phyloP scores from a whole-genome alignment of 2,329 filamentous ascomycete species.

The Scytalidium lignicola region DNA sequence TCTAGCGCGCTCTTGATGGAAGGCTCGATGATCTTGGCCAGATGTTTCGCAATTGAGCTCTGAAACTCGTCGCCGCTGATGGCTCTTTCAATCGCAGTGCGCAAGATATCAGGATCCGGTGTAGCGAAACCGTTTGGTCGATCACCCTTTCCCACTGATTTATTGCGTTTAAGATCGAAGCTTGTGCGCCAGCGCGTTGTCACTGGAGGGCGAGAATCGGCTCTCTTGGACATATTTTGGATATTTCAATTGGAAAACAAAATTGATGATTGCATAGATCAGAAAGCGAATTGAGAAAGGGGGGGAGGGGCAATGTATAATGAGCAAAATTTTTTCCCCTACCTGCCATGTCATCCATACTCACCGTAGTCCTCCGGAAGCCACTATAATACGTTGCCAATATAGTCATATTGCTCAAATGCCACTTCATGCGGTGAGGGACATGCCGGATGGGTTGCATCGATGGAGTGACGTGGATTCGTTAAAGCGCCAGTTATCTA shows the following conservation, averaged over 20 bases:
- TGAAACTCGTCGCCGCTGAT: conserved; percentile 26
- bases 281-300: background rate
- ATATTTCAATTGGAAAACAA: background rate
- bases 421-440: conserved; percentile 4
- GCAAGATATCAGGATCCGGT: conserved; percentile 21
- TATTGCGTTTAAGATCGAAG: conserved; percentile 22
- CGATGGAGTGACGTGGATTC: background rate
- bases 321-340: conserved; percentile 2
- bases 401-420: conserved; percentile 1
- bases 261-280: background rate
- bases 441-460: background rate
- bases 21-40: conserved; percentile 25
- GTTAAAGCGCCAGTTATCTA: background rate
- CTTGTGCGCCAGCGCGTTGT: conserved; percentile 23
- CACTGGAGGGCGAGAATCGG: conserved; percentile 25
- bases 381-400: background rate
- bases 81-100: conserved; percentile 21
- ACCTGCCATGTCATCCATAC: conserved; percentile 1
- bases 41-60: conserved; percentile 23
- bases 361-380: conserved; percentile 1
- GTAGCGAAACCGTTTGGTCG: conserved; percentile 13
- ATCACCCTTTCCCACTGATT: conserved; percentile 9
- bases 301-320: conserved; percentile 1
- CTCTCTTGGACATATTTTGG: conserved; percentile 6
- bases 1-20: conserved; percentile 26